Evolutionary conservation across 495 filamentous ascomycete genomes (phyloP).

Genomic region (Penicillium alfredii): DNA sequence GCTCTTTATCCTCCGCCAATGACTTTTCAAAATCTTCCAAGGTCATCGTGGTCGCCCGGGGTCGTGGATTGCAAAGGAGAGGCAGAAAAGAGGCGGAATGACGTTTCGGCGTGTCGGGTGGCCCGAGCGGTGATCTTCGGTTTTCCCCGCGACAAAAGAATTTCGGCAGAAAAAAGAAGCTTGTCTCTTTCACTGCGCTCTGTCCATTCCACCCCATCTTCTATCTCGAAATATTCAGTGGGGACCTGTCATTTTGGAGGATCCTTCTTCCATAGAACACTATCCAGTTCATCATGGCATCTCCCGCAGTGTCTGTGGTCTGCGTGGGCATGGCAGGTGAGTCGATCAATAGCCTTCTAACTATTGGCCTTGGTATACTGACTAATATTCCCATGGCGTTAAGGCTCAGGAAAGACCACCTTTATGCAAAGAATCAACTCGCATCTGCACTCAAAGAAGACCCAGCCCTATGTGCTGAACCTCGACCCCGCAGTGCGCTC

Average conservation of each 20-base stretch:
- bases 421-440: constrained; percentile 98
- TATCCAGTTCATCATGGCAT: constrained; percentile 31
- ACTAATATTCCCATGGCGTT: constrained; percentile 1
- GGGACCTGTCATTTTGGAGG: too few relatives aligned
- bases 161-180: constrained; percentile 23
- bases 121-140: constrained; percentile 26
- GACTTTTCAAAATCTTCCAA: constrained; percentile 52
- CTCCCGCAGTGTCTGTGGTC: constrained; percentile 67
- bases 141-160: constrained; percentile 33
- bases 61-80: constrained; percentile 2
- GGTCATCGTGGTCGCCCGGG: constrained; percentile 35
- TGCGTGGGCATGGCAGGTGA: constrained; percentile 93
- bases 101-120: constrained; percentile 33
- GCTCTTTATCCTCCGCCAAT: constrained; percentile 37
- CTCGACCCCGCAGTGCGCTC: constrained; percentile 91
- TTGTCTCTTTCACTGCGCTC: constrained; percentile 11
- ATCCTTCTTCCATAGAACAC: neutral
- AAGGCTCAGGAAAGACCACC: constrained; percentile 95
- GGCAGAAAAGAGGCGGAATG: constrained; percentile 20
- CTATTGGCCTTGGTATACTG: constrained; percentile 1
- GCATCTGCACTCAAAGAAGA: constrained; percentile 68
- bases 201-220: too few relatives aligned
- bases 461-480: constrained; percentile 89
- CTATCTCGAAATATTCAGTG: too few relatives aligned
- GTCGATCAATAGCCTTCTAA: constrained; percentile 5